Evolutionary conservation across 176 grass and related monocot species (phyloP), one percentile per base, ranked within the genome.

Genomic region (Paspalum notatum): DNA sequence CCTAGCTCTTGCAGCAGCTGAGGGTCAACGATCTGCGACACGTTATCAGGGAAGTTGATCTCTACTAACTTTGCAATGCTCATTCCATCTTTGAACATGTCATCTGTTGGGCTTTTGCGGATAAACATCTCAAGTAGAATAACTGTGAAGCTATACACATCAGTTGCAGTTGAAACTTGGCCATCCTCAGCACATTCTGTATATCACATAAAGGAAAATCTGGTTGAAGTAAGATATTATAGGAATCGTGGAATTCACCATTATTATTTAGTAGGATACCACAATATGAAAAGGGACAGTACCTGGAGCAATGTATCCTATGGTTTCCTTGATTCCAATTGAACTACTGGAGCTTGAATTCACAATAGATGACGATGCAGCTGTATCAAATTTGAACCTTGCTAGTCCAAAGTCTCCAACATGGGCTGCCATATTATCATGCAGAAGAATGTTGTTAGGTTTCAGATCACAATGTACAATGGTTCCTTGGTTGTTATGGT

Each of bases 321-420:
- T 53, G 17, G 51, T 53, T 18, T 15, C 51, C 51, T 6, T 53
- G 0, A 53, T 15, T 53, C 6, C 51, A 53, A 53, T 53, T 20
- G 51, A 53, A 16, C 15, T 17, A 53, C 16, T 53, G 51, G 51
- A 53, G 18, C 6, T 53, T 53, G 51, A 53, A 17, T 52, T 16
- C 4, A 18, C 50, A 17, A 52, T 17, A 18, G 1, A 17, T 32
- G 32, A 32, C 15, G 50, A 52, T 20, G 16, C 17, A 7, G 17
- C 17, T 53, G 51, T 53, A 17, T 53, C 51, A 53, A 53, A 53
- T 53, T 53, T 53, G 17, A 53, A 53, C 51, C 51, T 53, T 50
- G 75, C 50, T 12, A 80, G 62, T 1, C 83, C 83, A 64, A 86
- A 86, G 57, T 86, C 83, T 7, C 75, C 63, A 25, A 80, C 64